A percentile compares a stretch with the other conserved stretches of the same genome.
Evolutionary conservation across 306 rosid genomes (phyloP).

Genomic region (Adenanthera pavonina): DNA sequence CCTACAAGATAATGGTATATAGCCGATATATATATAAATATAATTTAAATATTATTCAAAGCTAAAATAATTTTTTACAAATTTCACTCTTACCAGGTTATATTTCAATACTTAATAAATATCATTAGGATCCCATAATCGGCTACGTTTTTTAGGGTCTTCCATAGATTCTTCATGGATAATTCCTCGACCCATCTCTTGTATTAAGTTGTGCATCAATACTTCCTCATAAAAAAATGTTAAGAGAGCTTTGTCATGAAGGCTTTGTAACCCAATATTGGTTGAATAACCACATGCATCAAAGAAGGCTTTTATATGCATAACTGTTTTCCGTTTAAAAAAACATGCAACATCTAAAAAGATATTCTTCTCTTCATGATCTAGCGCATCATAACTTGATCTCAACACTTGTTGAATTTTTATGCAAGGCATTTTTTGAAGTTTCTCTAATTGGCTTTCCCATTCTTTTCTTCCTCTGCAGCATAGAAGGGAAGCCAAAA

Average conservation of each 20-base stretch:
- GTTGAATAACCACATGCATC: conserved; percentile 4
- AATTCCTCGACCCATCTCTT: not conserved
- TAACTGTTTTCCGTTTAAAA: not conserved
- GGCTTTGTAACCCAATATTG: not conserved
- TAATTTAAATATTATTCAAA: not conserved
- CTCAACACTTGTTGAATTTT: no score
- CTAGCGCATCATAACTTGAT: no score
- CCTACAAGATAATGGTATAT: not conserved
- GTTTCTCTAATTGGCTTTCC: no score
- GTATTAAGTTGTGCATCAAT: not conserved
- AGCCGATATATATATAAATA: not conserved
- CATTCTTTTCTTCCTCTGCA: no score
- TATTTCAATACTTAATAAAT: not conserved
- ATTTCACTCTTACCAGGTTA: not conserved
- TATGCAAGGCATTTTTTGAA: no score
- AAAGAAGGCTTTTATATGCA: not conserved
- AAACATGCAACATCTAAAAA: no score
- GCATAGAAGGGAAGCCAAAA: no score
- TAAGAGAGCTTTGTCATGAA: not conserved
- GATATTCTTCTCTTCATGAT: no score
- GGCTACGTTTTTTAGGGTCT: not conserved
- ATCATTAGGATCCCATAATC: not conserved
- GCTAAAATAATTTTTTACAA: not conserved
- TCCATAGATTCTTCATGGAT: not conserved
- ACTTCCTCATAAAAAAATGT: not conserved